A percentile compares a stretch with the other conserved stretches of the same genome.
Conservation (phyloP, 163 green algal species). For the Chlamydomonas reinhardtii region DNA sequence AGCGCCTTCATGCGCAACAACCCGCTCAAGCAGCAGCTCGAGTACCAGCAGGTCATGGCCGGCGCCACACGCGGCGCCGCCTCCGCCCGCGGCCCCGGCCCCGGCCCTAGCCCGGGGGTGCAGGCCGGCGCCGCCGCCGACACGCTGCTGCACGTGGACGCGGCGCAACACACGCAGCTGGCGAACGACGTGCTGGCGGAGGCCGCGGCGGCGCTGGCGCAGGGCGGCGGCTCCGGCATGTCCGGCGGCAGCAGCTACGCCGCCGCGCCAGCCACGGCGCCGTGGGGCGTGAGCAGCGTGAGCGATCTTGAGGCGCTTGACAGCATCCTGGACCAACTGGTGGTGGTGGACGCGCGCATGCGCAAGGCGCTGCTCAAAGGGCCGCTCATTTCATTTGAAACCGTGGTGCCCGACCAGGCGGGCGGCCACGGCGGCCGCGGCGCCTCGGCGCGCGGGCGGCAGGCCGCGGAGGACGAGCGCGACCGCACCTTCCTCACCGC, state of each 20-base stretch:
- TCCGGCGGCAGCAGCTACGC: too few species aligned
- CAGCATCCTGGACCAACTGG: conserved; percentile 61
- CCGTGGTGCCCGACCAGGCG: conserved; percentile 48
- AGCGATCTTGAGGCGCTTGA: conserved; percentile 61
- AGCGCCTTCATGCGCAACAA: conserved; percentile 53
- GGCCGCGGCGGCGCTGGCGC: conserved; percentile 16
- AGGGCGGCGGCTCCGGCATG: background rate
- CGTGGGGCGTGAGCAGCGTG: conserved; percentile 48
- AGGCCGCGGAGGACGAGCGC: conserved; percentile 7
- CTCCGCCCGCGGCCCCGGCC: too few species aligned
- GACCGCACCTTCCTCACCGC: conserved; percentile 52
- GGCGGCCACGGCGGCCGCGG: background rate
- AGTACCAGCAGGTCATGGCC: background rate
- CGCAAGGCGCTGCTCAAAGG: conserved; percentile 55
- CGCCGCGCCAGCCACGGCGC: background rate
- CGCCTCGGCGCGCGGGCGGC: background rate
- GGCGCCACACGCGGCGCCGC: background rate
- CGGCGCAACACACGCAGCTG: background rate
- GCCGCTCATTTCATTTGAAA: conserved; percentile 61
- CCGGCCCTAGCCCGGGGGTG: background rate
- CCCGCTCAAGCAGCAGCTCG: conserved; percentile 27
- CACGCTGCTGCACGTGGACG: background rate
- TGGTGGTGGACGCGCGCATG: conserved; percentile 57
- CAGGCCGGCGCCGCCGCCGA: background rate
- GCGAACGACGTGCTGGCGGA: conserved; percentile 5